These are phyloP conservation scores for Curvularia hawaiiensis DNA, from an alignment of 2,329 filamentous ascomycete genomes.

Conservation along the genomic window DNA sequence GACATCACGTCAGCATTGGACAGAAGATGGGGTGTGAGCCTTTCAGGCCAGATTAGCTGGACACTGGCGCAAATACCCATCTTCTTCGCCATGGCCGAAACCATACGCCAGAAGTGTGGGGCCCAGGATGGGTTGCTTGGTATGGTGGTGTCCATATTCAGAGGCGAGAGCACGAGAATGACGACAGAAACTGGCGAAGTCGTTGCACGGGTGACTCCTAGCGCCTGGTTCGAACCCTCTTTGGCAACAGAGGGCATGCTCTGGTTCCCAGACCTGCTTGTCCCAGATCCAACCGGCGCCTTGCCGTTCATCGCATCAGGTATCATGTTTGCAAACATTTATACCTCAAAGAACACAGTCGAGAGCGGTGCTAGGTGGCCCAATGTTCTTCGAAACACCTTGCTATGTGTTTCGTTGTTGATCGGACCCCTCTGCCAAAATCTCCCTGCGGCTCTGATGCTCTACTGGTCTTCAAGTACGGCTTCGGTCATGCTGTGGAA, in stretches of 20 bases:
- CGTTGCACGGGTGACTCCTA: conserved; percentile 12
- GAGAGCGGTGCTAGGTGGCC: conserved; percentile 21
- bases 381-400: conserved; percentile 27
- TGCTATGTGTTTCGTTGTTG: conserved; percentile 37
- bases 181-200: conserved; percentile 13
- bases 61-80: conserved; percentile 43
- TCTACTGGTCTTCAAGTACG: conserved; percentile 49
- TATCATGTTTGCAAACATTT: conserved; percentile 57
- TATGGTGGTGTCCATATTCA: conserved; percentile 23
- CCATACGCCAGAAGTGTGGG: conserved; percentile 43
- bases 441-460: conserved; percentile 48
- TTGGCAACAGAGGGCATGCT: conserved; percentile 62
- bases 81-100: conserved; percentile 46
- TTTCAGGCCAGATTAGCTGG: conserved; percentile 34
- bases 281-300: conserved; percentile 57
- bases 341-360: conserved; percentile 29
- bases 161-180: conserved; percentile 7
- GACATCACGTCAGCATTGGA: conserved; percentile 33
- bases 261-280: conserved; percentile 64
- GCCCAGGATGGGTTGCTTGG: conserved; percentile 39
- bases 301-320: conserved; percentile 57
- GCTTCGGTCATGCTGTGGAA: conserved; percentile 43
- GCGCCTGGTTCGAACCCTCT: conserved; percentile 52
- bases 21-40: conserved; percentile 37
- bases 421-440: conserved; percentile 43